Conservation (phyloP, 2,329 filamentous ascomycete genomes). For the Aureobasidium mangrovei region DNA sequence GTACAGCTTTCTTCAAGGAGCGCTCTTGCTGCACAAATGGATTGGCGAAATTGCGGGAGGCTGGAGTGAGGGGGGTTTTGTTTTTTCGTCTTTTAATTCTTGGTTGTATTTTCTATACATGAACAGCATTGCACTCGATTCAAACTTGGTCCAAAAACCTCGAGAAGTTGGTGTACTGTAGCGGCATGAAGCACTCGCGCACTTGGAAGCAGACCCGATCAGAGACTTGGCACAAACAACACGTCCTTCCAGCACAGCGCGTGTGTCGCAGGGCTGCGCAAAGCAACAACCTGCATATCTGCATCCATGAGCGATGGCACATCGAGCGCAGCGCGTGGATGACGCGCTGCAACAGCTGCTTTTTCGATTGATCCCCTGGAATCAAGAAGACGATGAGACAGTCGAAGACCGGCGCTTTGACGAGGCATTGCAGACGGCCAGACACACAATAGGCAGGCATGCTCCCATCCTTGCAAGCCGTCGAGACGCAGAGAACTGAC, state of each 20-base stretch:
- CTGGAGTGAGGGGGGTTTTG: not conserved
- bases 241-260: not conserved
- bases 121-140: not conserved
- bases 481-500: constrained; percentile 34
- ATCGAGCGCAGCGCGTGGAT: constrained; percentile 53
- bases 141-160: not conserved
- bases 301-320: constrained; percentile 12
- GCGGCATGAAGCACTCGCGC: too few species aligned
- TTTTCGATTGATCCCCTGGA: constrained; percentile 58
- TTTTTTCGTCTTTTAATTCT: constrained; percentile 3
- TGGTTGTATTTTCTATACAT: not conserved
- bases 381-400: constrained; percentile 53
- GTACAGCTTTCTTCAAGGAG: constrained; percentile 6
- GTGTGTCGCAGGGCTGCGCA: not conserved
- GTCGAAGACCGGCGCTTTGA: constrained; percentile 60
- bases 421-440: constrained; percentile 46
- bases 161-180: not conserved
- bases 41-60: constrained; percentile 3
- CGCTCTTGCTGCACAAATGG: constrained; percentile 6
- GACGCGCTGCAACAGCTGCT: constrained; percentile 73
- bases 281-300: not conserved
- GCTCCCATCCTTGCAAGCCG: constrained; percentile 11
- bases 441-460: constrained; percentile 36
- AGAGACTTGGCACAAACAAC: constrained; percentile 6
- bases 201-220: too few species aligned